phyloP scores from a whole-genome alignment of 2,329 filamentous ascomycete genomes.

The Trichoderma atrobrunneum region DNA sequence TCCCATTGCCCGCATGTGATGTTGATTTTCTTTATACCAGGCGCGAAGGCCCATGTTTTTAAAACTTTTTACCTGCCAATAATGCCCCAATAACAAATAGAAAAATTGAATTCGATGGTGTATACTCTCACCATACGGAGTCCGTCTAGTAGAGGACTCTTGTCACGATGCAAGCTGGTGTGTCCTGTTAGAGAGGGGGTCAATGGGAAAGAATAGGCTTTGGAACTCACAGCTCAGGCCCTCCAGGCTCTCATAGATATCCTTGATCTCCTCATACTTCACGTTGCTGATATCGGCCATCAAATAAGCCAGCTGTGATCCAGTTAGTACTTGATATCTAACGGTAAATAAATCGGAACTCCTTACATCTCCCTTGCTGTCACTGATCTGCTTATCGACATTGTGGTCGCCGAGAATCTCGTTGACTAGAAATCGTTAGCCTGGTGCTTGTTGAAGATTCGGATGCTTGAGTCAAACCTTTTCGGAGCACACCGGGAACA shows the following conservation, averaged over 20 bases:
- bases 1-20: not conserved
- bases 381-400: conserved; percentile 97
- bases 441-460: not conserved
- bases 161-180: conserved; percentile 45
- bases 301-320: conserved; percentile 72
- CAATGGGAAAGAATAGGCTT: not conserved
- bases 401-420: conserved; percentile 93
- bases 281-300: conserved; percentile 97
- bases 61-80: not conserved
- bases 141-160: conserved; percentile 43
- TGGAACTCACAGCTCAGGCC: conserved; percentile 68
- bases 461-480: conserved; percentile 48
- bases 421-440: conserved; percentile 62
- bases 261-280: conserved; percentile 74
- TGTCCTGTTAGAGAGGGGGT: conserved; percentile 14
- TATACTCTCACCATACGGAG: not conserved
- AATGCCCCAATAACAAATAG: not conserved
- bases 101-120: not conserved
- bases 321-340: conserved; percentile 7
- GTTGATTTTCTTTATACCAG: not conserved
- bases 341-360: not conserved
- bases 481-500: conserved; percentile 88
- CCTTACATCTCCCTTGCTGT: conserved; percentile 80
- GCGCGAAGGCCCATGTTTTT: not conserved
- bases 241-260: conserved; percentile 80